These are phyloP conservation scores for Populus hybrid DNA, from an alignment of 441 rosid genomes.

Conservation along the genomic window DNA sequence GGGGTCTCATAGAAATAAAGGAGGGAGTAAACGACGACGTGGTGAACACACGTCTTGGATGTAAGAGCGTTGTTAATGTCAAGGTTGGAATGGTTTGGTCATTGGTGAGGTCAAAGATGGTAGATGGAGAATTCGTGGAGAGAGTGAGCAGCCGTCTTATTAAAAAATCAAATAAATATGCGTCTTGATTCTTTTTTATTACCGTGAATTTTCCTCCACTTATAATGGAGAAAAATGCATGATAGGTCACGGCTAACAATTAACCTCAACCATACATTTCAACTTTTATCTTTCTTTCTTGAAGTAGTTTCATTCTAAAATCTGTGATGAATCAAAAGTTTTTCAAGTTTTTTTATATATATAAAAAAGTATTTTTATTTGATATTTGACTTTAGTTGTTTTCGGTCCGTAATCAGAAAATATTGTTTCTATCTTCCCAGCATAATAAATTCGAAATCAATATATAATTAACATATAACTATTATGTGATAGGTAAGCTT, in stretches of 20 bases:
- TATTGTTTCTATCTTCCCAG: too few relatives aligned
- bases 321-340: neutral
- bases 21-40: slow-evolving; percentile 44
- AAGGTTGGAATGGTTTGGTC: neutral
- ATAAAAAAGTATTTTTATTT: too few relatives aligned
- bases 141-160: neutral
- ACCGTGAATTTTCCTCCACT: neutral
- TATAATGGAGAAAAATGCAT: too few relatives aligned
- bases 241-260: too few relatives aligned
- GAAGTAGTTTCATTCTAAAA: too few relatives aligned
- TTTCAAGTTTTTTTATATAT: neutral
- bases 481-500: too few relatives aligned
- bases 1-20: neutral
- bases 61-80: neutral
- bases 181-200: neutral
- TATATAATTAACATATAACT: too few relatives aligned
- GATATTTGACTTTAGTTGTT: too few relatives aligned
- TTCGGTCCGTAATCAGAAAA: too few relatives aligned
- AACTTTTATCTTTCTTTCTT: too few relatives aligned
- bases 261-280: too few relatives aligned
- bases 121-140: neutral
- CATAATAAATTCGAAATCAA: too few relatives aligned
- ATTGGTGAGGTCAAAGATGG: slow-evolving; percentile 2
- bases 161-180: neutral
- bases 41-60: slow-evolving; percentile 40